phyloP scores from a whole-genome alignment of 1,139 yeast genomes.

The Meyerozyma athensensis region DNA sequence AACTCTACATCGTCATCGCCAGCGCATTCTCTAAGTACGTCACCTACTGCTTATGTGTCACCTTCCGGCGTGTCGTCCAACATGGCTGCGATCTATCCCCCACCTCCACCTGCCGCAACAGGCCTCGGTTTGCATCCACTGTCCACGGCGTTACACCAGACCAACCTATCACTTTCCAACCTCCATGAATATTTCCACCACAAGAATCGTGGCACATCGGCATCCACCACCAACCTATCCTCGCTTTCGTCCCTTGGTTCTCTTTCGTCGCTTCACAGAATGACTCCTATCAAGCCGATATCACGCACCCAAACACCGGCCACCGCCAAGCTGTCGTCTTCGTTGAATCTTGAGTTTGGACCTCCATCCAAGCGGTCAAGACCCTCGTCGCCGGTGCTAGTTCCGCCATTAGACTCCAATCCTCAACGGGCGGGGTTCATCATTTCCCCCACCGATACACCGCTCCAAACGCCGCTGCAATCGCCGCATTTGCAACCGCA shows the following conservation, averaged over 20 bases:
- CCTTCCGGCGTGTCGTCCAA: constrained; percentile 8
- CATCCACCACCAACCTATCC: constrained; percentile 2
- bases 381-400: constrained; percentile 36
- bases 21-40: constrained; percentile 28
- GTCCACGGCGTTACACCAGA: constrained; percentile 1
- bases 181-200: constrained; percentile 29
- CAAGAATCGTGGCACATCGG: constrained; percentile 7
- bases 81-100: constrained; percentile 10
- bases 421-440: constrained; percentile 13
- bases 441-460: constrained; percentile 35
- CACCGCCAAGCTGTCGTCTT: constrained; percentile 22
- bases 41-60: constrained; percentile 23
- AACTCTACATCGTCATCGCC: constrained; percentile 20
- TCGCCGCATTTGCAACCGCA: constrained; percentile 37
- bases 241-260: constrained; percentile 17
- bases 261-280: constrained; percentile 24
- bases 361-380: constrained; percentile 32
- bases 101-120: neutral
- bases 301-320: constrained; percentile 9
- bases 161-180: constrained; percentile 20
- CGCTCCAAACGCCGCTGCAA: constrained; percentile 41
- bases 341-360: constrained; percentile 25
- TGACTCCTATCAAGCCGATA: constrained; percentile 36
- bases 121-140: constrained; percentile 2
- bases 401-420: constrained; percentile 5